Evolutionary conservation across 768 basidiomycete genomes (phyloP).

Genomic region (Crucibulum laeve): DNA sequence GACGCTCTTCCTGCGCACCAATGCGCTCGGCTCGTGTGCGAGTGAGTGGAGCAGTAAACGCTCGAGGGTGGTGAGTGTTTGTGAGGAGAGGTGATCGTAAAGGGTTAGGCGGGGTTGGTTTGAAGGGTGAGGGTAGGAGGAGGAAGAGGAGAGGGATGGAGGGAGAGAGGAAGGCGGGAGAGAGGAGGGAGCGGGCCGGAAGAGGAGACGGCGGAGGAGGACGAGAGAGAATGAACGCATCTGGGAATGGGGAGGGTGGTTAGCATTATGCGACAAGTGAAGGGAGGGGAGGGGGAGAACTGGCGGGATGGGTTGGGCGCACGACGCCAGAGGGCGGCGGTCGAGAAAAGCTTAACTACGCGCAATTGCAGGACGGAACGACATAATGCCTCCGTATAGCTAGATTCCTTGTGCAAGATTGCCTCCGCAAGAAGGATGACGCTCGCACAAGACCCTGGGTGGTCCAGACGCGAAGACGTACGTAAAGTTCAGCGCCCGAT

Average conservation of each 20-base stretch:
- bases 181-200: conserved; percentile 46
- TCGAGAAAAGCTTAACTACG: too few relatives aligned
- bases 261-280: conserved; percentile 2
- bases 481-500: too few relatives aligned
- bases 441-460: too few relatives aligned
- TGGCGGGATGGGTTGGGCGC: neutral
- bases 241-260: conserved; percentile 34
- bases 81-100: conserved; percentile 72
- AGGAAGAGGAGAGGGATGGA: conserved; percentile 8
- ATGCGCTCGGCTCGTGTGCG: conserved; percentile 49
- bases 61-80: conserved; percentile 65
- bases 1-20: conserved; percentile 67
- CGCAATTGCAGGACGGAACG: too few relatives aligned
- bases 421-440: too few relatives aligned
- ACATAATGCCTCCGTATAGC: too few relatives aligned
- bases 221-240: conserved; percentile 87
- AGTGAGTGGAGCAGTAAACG: conserved; percentile 69
- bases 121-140: conserved; percentile 12
- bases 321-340: neutral
- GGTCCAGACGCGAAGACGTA: too few relatives aligned
- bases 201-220: conserved; percentile 72
- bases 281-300: neutral
- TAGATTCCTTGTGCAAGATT: too few relatives aligned
- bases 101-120: conserved; percentile 45
- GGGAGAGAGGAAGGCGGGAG: conserved; percentile 8